Evolutionary conservation across 441 rosid species (phyloP).

Genomic region (Erodium trifolium): DNA sequence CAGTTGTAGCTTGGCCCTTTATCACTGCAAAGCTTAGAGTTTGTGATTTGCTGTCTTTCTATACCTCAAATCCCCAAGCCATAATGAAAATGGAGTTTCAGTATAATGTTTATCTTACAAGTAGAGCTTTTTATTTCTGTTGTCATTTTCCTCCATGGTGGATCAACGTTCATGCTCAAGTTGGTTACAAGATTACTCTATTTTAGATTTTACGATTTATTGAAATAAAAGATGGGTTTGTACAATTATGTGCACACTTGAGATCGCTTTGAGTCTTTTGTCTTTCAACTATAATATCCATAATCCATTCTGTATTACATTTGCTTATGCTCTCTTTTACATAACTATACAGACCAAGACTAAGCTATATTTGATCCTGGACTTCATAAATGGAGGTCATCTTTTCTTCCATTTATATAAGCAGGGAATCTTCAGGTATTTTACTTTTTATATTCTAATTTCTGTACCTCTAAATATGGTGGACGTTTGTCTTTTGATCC

Average conservation of each 20-base stretch:
- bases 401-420: constrained; percentile 73
- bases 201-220: neutral
- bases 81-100: neutral
- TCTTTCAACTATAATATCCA: neutral
- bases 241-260: neutral
- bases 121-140: neutral
- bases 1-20: neutral
- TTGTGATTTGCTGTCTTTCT: neutral
- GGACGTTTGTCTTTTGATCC: constrained; percentile 16
- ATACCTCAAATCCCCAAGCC: neutral
- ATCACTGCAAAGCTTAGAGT: neutral
- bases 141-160: neutral
- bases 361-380: constrained; percentile 67
- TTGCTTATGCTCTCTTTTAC: neutral
- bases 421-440: constrained; percentile 65
- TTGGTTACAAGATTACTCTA: neutral
- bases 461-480: neutral
- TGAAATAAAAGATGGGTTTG: neutral
- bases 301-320: neutral
- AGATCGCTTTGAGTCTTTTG: neutral
- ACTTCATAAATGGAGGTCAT: constrained; percentile 70
- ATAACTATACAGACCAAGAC: constrained; percentile 47
- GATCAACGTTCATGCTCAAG: neutral
- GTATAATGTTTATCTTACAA: neutral
- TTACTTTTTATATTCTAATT: constrained; percentile 8